Evolutionary conservation across 805 yeast genomes (phyloP).

Genomic region (Cyberlindnera bimundalis): DNA sequence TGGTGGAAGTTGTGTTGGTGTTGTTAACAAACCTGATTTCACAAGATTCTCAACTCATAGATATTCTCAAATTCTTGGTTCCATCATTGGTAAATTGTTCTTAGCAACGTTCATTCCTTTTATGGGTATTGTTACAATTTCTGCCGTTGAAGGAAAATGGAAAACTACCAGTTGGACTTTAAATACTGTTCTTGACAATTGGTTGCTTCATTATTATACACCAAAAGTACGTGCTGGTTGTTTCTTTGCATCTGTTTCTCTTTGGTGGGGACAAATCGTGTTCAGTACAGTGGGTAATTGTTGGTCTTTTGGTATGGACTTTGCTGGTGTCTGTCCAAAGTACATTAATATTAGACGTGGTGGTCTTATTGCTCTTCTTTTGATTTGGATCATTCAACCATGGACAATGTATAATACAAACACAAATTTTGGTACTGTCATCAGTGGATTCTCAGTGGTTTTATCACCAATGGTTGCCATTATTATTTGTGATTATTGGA

Average conservation of each 20-base stretch:
- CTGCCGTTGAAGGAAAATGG: slow-evolving; percentile 32
- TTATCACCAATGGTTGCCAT: slow-evolving; percentile 36
- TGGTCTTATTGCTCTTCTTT: slow-evolving; percentile 27
- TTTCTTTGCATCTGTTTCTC: slow-evolving; percentile 30
- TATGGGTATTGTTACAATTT: slow-evolving; percentile 37
- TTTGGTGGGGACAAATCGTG: slow-evolving; percentile 8
- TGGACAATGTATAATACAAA: slow-evolving; percentile 35
- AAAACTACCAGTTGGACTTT: slow-evolving; percentile 37
- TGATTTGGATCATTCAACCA: slow-evolving; percentile 34
- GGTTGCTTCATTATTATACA: slow-evolving; percentile 35
- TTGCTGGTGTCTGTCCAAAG: slow-evolving; percentile 23
- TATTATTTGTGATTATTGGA: slow-evolving; percentile 36
- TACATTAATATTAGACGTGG: slow-evolving; percentile 35
- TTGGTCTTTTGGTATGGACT: slow-evolving; percentile 32
- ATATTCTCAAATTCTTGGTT: slow-evolving; percentile 28
- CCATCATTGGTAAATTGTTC: slow-evolving; percentile 29
- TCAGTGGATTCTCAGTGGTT: slow-evolving; percentile 35
- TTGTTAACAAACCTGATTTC: slow-evolving; percentile 38
- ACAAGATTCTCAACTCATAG: slow-evolving; percentile 33
- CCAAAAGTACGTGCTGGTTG: slow-evolving; percentile 37
- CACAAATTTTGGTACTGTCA: slow-evolving; percentile 31
- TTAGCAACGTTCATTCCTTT: slow-evolving; percentile 36
- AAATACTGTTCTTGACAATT: slow-evolving; percentile 32
- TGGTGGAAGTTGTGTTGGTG: slow-evolving; percentile 36
- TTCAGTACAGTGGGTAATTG: slow-evolving; percentile 19